A percentile compares a stretch with the other conserved stretches of the same genome.
phyloP scores from a whole-genome alignment of 108 stramenopile species.

The Skeletonema marinoi region DNA sequence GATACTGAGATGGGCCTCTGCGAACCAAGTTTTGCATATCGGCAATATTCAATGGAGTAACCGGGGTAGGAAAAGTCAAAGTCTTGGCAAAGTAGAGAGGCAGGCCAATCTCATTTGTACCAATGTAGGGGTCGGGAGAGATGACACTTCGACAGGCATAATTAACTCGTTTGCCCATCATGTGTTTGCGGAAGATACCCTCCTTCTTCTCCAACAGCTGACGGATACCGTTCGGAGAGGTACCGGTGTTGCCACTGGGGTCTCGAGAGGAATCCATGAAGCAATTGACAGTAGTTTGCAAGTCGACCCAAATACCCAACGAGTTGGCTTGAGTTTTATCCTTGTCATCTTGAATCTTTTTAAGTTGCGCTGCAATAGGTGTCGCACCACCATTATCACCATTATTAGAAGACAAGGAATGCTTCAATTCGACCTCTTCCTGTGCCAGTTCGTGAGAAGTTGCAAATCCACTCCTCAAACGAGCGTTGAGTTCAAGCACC shows the following conservation, averaged over 20 bases:
- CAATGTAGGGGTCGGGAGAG: conserved; percentile 97
- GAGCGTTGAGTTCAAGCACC: conserved; percentile 78
- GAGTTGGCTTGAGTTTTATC: conserved; percentile 59
- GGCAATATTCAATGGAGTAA: conserved; percentile 91
- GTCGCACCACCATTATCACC: conserved; percentile 9
- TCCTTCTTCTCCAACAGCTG: conserved; percentile 98
- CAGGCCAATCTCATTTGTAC: conserved; percentile 98
- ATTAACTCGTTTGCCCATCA: conserved; percentile 99
- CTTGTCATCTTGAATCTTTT: conserved; percentile 38
- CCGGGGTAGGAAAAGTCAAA: conserved; percentile 94
- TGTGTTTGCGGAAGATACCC: conserved; percentile 98
- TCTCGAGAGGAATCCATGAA: conserved; percentile 96
- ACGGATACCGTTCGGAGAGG: conserved; percentile 79
- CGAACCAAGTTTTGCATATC: conserved; percentile 89
- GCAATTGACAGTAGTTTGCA: conserved; percentile 95
- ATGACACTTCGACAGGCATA: conserved; percentile 97
- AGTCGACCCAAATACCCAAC: conserved; percentile 84
- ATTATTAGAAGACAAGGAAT: not conserved
- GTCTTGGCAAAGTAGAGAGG: conserved; percentile 95
- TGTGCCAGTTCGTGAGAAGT: conserved; percentile 33
- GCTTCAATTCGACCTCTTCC: conserved; percentile 41
- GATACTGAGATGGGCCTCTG: conserved; percentile 89
- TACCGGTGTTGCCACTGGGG: conserved; percentile 59
- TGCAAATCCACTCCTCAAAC: conserved; percentile 51
- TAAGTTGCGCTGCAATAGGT: conserved; percentile 8